Percentiles rank a stretch among this genome's conserved stretches.
Evolutionary conservation across 2,329 filamentous ascomycete species (phyloP).

Genomic region (Alternaria tenuissima): DNA sequence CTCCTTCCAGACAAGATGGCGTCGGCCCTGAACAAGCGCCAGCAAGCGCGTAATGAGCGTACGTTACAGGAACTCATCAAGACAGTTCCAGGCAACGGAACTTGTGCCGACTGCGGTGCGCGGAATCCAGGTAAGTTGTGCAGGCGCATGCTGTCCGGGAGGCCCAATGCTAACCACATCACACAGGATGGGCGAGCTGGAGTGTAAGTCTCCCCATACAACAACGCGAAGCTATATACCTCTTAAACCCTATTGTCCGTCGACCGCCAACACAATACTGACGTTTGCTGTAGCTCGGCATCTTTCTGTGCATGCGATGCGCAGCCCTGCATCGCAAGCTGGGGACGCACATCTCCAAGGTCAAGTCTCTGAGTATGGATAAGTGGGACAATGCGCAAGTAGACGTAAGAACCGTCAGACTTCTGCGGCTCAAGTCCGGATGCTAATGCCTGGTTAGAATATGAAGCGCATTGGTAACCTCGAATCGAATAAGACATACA

Average conservation of each 20-base stretch:
- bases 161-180: slow-evolving; percentile 41
- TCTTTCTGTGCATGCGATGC: slow-evolving; percentile 98
- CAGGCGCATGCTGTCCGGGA: slow-evolving; percentile 12
- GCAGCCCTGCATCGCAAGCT: slow-evolving; percentile 94
- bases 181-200: slow-evolving; percentile 91
- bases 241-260: background rate
- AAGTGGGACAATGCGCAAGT: slow-evolving; percentile 96
- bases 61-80: slow-evolving; percentile 88
- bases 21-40: slow-evolving; percentile 85
- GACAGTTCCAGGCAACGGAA: slow-evolving; percentile 84
- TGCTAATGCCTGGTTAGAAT: slow-evolving; percentile 64
- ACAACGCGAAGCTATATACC: background rate
- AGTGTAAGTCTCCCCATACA: slow-evolving; percentile 68
- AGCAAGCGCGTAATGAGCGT: slow-evolving; percentile 97
- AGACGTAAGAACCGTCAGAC: slow-evolving; percentile 70
- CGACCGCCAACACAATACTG: slow-evolving; percentile 17
- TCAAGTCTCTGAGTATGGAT: slow-evolving; percentile 99
- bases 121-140: slow-evolving; percentile 81
- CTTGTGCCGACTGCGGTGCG: slow-evolving; percentile 91
- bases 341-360: slow-evolving; percentile 96
- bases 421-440: background rate
- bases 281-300: slow-evolving; percentile 71
- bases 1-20: slow-evolving; percentile 64
- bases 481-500: slow-evolving; percentile 87
- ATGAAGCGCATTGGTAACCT: slow-evolving; percentile 94